A percentile compares a stretch with the other conserved stretches of the same genome.
These are phyloP conservation scores for Cladorrhinum samala DNA, from an alignment of 495 filamentous ascomycete genomes.

Conservation along the genomic window DNA sequence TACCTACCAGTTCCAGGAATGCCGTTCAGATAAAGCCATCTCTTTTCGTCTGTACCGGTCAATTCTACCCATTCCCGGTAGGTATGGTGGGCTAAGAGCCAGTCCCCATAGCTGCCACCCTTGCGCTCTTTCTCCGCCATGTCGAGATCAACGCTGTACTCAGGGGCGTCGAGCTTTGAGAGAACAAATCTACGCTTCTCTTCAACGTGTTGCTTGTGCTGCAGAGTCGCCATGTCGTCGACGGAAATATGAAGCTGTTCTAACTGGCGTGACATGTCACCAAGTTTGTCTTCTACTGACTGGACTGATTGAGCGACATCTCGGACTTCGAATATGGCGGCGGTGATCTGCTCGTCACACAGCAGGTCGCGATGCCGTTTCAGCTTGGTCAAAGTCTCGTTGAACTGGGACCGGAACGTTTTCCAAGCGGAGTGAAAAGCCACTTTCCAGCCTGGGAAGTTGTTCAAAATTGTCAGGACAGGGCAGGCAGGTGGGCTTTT, in stretches of 20 bases:
- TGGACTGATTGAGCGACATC: not conserved
- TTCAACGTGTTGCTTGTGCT: not conserved
- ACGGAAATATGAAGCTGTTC: not conserved
- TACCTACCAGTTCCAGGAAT: not conserved
- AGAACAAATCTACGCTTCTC: not conserved
- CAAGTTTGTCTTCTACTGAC: conserved; percentile 1
- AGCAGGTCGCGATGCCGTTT: not conserved
- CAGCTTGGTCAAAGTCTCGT: not conserved
- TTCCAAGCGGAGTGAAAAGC: not conserved
- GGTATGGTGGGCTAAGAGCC: not conserved
- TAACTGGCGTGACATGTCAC: not conserved
- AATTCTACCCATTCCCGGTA: not conserved
- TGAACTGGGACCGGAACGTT: not conserved
- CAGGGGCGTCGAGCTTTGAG: not conserved
- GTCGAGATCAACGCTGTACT: not conserved
- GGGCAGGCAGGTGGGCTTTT: too few species aligned
- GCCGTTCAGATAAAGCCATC: not conserved
- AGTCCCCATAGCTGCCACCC: not conserved
- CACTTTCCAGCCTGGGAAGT: not conserved
- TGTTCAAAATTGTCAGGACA: too few species aligned
- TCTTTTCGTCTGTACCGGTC: too few species aligned
- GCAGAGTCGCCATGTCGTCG: not conserved
- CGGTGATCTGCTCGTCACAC: conserved; percentile 1
- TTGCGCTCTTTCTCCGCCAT: not conserved
- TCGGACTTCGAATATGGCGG: not conserved